Percentiles rank a stretch among this genome's conserved stretches.
Evolutionary conservation across 495 filamentous ascomycete genomes (phyloP).

Genomic region (Hypoxylon perforatum): DNA sequence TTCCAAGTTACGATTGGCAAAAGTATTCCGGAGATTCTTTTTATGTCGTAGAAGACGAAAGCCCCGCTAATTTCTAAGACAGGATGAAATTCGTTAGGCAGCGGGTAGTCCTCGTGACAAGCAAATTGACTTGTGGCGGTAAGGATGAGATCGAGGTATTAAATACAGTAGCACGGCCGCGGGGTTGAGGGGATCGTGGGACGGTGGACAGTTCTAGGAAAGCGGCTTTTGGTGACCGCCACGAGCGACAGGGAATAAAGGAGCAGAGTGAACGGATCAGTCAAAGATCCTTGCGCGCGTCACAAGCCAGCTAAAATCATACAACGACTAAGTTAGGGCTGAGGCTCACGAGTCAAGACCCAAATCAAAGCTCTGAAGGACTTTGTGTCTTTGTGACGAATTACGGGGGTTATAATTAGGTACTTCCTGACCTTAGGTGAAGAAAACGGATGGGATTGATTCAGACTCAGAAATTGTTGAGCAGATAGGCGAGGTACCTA

Average conservation of each 20-base stretch:
- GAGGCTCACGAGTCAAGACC: conserved; percentile 15
- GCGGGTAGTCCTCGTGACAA: conserved; percentile 9
- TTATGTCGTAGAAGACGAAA: conserved; percentile 20
- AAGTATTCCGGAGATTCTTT: conserved; percentile 30
- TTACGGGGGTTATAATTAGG: background rate
- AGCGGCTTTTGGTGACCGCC: conserved; percentile 27
- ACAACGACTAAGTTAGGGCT: conserved; percentile 4
- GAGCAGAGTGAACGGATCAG: conserved; percentile 19
- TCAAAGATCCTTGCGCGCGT: conserved; percentile 34
- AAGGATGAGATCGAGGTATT: conserved; percentile 30
- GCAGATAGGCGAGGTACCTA: background rate
- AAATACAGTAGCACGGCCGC: conserved; percentile 25
- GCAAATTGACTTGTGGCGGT: conserved; percentile 1
- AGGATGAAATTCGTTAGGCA: background rate
- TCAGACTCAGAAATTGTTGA: background rate
- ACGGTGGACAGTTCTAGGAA: conserved; percentile 18
- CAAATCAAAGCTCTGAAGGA: conserved; percentile 7
- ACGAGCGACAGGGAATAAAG: conserved; percentile 32
- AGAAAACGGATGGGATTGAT: background rate
- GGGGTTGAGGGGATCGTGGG: conserved; percentile 34
- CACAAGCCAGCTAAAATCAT: conserved; percentile 21
- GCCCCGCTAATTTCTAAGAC: conserved; percentile 10
- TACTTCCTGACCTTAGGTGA: background rate
- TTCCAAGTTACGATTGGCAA: conserved; percentile 11
- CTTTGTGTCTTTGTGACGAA: background rate